A percentile compares a stretch with the other conserved stretches of the same genome.
phyloP scores from a whole-genome alignment of 139 green algal species.

The Microglena sp. region DNA sequence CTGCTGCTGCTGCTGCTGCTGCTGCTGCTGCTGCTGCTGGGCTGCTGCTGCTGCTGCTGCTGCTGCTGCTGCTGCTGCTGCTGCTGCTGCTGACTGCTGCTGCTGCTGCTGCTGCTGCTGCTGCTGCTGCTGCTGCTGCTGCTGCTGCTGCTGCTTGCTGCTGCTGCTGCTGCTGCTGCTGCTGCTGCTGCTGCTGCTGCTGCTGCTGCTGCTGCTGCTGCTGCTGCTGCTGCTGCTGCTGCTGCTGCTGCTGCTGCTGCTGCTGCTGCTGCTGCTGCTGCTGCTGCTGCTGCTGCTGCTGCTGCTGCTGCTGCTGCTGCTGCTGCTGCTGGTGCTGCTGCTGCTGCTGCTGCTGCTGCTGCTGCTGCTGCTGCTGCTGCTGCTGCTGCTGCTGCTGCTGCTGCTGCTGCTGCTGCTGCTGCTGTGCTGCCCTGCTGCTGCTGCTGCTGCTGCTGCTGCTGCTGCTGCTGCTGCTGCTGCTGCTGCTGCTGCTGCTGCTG shows the following conservation, averaged over 20 bases:
- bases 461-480: constrained; percentile 1
- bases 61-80: constrained; percentile 7
- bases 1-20: neutral
- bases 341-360: too few species aligned
- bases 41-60: too few species aligned
- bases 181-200: neutral
- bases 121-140: neutral
- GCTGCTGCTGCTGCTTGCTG: neutral
- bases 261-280: neutral
- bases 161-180: neutral
- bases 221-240: neutral
- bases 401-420: constrained; percentile 3
- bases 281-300: neutral
- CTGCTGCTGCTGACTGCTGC: too few species aligned
- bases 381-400: neutral
- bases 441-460: neutral
- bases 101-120: neutral
- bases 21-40: too few species aligned
- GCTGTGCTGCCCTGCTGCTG: neutral
- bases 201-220: neutral
- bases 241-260: neutral
- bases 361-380: too few species aligned
- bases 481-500: constrained; percentile 1
- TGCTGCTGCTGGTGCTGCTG: too few species aligned
- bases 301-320: too few species aligned